phyloP scores from a whole-genome alignment of 148 eudicot genomes.

The Amaranthus cruentus region DNA sequence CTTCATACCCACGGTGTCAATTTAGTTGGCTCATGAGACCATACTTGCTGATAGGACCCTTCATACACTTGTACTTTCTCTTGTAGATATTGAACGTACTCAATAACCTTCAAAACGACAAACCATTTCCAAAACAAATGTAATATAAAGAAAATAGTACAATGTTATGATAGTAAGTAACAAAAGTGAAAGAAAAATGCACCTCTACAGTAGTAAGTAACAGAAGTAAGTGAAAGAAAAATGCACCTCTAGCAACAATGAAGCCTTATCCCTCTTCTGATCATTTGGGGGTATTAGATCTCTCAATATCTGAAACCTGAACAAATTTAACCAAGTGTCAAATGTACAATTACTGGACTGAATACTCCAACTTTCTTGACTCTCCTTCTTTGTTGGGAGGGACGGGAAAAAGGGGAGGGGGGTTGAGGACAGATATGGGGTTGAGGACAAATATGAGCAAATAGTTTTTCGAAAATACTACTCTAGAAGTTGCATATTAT shows the following conservation, averaged over 20 bases:
- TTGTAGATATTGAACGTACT: slow-evolving; percentile 77
- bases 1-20: slow-evolving; percentile 66
- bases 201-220: neutral
- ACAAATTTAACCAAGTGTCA: slow-evolving; percentile 11
- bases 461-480: too few relatives aligned
- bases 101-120: slow-evolving; percentile 58
- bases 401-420: neutral
- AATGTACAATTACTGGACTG: neutral
- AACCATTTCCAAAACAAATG: too few relatives aligned
- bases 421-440: neutral
- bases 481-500: too few relatives aligned
- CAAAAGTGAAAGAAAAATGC: too few relatives aligned
- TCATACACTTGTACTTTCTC: slow-evolving; percentile 72
- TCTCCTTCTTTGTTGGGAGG: neutral
- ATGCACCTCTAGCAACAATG: slow-evolving; percentile 85
- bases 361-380: neutral
- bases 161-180: too few relatives aligned
- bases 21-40: slow-evolving; percentile 68
- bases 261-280: slow-evolving; percentile 92
- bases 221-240: neutral
- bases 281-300: slow-evolving; percentile 89
- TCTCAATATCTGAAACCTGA: slow-evolving; percentile 86
- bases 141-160: too few relatives aligned
- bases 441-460: neutral
- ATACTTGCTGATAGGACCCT: slow-evolving; percentile 65